Evolutionary conservation across 768 basidiomycete species (phyloP), one percentile per base, ranked within the genome.

Genomic region (Pleurotus ostreatus): DNA sequence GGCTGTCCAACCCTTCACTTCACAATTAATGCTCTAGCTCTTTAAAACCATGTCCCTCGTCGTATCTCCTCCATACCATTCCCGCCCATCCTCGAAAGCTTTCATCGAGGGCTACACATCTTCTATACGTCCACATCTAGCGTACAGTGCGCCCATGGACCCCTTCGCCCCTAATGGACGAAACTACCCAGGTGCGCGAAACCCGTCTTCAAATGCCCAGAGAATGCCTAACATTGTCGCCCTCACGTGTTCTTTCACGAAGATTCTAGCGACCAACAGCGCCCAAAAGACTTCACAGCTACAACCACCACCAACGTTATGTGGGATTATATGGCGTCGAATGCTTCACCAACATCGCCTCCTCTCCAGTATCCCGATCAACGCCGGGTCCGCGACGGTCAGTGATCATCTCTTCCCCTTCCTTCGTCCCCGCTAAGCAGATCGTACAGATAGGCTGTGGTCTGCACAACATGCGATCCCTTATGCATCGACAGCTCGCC

Each of bases 1-100:
- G 51, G 51, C 51, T 53, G 51, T 53, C 39, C 51, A 38, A 41
- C 51, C 51, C 51, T 53, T 53, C 39, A 43, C 51, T 53, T 53
- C 37, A 40, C 39, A 43, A 53, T 38, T 39, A 41, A 23, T 23
- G 15, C n/a, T 43, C 37, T 37, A 40, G 15, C 51, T 53, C 51
- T 41, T 52, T 53, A 40, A 41, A 22, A 53, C 39, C 51, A 53
- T 53, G 51, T 38, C 51, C 51, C 51, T 53, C 51, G 15, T 39
- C 25, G 37, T 53, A 18, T 53, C 39, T 41, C 20, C 39, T 12
- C 9, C 8, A n/a, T 53, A 39, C 39, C 12, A 38, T 37, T n/a
- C 8, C 22, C 51, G 16, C 16, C 51, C 51, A 41, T 53, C 51
- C 39, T 41, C 51, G 41, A 43, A 23, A 53, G 51, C 39, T 22